These are phyloP conservation scores for Agastache rugosa DNA, from an alignment of 257 asterid genomes.

Conservation along the genomic window DNA sequence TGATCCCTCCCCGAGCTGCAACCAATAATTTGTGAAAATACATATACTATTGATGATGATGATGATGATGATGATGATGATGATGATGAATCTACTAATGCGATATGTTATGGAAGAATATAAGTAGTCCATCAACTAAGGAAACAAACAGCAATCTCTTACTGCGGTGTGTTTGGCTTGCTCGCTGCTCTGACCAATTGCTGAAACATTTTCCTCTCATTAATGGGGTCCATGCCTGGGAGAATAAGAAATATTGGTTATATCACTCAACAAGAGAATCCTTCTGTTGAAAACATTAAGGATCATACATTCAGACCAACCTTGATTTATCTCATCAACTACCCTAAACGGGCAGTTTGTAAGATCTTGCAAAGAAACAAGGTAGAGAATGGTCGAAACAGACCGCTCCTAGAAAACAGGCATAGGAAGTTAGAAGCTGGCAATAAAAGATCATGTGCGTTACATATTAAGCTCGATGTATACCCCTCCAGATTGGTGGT, in stretches of 20 bases:
- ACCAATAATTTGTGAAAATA: background rate
- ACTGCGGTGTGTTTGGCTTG: constrained; percentile 93
- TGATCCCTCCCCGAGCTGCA: background rate
- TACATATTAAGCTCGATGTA: constrained; percentile 32
- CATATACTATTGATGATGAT: background rate
- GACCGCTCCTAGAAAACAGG: constrained; percentile 76
- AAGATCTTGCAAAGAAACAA: constrained; percentile 94
- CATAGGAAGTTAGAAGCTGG: constrained; percentile 35
- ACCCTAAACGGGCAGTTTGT: constrained; percentile 97
- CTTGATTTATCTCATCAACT: constrained; percentile 99
- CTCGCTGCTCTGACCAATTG: constrained; percentile 96
- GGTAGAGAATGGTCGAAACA: constrained; percentile 96
- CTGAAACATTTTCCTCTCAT: constrained; percentile 98
- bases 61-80: background rate
- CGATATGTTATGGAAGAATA: background rate
- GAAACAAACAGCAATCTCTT: constrained; percentile 38
- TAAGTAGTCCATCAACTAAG: constrained; percentile 7
- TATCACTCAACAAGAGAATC: constrained; percentile 21
- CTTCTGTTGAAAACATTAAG: constrained; percentile 21
- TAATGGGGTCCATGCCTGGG: constrained; percentile 96
- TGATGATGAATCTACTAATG: background rate
- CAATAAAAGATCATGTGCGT: constrained; percentile 32
- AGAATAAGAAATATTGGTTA: constrained; percentile 29
- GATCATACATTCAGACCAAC: constrained; percentile 47
- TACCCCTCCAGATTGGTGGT: constrained; percentile 99